These are phyloP conservation scores for Sphagnum magellanicum DNA, from an alignment of 228 moss, liverwort and hornwort species.

Conservation along the genomic window DNA sequence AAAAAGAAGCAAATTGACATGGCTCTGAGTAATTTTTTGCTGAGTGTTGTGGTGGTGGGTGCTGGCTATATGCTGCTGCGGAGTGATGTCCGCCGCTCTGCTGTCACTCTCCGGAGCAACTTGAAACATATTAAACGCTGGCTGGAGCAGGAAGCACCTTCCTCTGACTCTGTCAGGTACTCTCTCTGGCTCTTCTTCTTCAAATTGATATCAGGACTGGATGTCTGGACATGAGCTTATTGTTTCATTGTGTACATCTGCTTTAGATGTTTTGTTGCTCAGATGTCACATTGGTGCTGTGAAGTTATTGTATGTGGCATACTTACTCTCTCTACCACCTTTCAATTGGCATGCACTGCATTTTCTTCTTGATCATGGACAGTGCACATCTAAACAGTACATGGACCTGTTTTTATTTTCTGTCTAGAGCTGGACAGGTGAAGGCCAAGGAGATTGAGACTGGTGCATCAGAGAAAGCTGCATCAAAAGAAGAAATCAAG, in stretches of 20 bases:
- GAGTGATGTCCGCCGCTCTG: conserved; percentile 70
- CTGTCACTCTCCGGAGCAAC: conserved; percentile 70
- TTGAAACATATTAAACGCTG: conserved; percentile 83
- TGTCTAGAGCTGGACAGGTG: conserved; percentile 34
- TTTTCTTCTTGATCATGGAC: neutral
- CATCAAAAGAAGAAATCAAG: conserved; percentile 39
- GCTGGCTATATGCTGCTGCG: conserved; percentile 77
- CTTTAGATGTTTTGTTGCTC: neutral
- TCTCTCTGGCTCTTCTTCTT: neutral
- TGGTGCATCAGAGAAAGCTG: conserved; percentile 36
- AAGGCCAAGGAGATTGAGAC: conserved; percentile 66
- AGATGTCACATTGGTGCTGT: neutral
- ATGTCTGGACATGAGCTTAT: neutral
- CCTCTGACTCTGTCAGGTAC: conserved; percentile 17
- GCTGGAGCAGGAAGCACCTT: conserved; percentile 80
- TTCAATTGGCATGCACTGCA: neutral
- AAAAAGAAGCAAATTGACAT: conserved; percentile 4
- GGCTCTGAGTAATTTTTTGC: conserved; percentile 68
- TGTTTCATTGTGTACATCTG: neutral
- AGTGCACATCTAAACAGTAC: neutral
- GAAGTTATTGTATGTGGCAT: neutral
- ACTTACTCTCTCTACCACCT: neutral
- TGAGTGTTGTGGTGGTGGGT: conserved; percentile 91
- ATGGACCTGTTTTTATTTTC: neutral
- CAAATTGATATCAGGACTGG: neutral